Evolutionary conservation across 2,329 filamentous ascomycete species (phyloP), one percentile per base, ranked within the genome.

Genomic region (Xylaria sp.): DNA sequence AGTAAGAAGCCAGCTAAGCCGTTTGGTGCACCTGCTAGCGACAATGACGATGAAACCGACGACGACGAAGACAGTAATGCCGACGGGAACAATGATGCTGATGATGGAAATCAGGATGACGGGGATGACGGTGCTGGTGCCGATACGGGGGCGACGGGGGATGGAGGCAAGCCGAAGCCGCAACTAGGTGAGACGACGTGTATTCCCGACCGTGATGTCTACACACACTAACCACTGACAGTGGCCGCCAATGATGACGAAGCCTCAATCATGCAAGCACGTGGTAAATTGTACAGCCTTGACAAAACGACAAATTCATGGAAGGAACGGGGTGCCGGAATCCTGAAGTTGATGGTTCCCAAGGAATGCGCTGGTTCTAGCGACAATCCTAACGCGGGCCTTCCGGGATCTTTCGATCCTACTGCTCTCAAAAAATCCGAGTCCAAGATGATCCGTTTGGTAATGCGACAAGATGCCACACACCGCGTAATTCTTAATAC

Each of bases 401-500:
- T 87, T 59, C 80, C 85, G 1, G 83, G 83, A 28, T 84, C 83
- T 18, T 89, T 90, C 67, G 86, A 89, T 72, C 83, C 83, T 20
- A 88, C 87, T 5, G 78, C 78, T 18, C 75, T 87, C 4, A 83
- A 85, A 59, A 79, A 83, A 3, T 82, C 85, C 20, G 81, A 83
- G 20, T 80, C 82, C 60, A 85, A 86, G 71, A 83, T 88, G 65
- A 86, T 91, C 28, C 91, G 95, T 48, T 87, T 98, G 72, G 87
- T 98, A 69, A 94, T 97, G 89, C 91, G 95, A 20, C 93, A 97
- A 72, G 94, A 97, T 76, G 93, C 94, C 68, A 96, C 93, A 0
- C 90, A 94, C 75, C 89, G 93, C 25, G 89, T 98, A 62, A 90
- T 97, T 69, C 84, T 98, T 59, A 98, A 98, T 81, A 93, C 92